Conservation (phyloP, 176 grass and related monocot species). For the Zoysia pacifica region DNA sequence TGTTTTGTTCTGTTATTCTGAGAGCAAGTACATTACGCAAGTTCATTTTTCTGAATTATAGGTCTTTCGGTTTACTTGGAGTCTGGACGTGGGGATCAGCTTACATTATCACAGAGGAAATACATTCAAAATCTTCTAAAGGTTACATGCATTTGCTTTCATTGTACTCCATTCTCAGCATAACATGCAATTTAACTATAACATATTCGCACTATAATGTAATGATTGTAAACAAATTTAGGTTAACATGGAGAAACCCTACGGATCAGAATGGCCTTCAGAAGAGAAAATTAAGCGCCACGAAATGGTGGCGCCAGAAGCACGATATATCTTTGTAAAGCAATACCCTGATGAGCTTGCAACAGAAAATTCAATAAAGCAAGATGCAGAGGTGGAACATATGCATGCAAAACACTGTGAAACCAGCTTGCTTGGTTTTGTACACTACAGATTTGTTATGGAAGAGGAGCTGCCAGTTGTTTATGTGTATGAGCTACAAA, state of each 20-base stretch:
- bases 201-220: constrained; percentile 15
- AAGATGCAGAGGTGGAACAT: constrained; percentile 27
- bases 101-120: constrained; percentile 54
- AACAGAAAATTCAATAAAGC: constrained; percentile 1
- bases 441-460: constrained; percentile 78
- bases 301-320: constrained; percentile 73
- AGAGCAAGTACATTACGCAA: background rate
- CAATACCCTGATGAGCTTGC: constrained; percentile 33
- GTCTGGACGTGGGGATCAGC: constrained; percentile 58
- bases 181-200: background rate
- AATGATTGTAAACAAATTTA: constrained; percentile 28
- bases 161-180: background rate
- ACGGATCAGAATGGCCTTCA: constrained; percentile 73
- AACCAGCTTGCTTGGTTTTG: constrained; percentile 69
- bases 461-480: constrained; percentile 80
- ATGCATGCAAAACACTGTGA: constrained; percentile 7
- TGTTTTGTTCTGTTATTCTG: background rate
- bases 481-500: constrained; percentile 95
- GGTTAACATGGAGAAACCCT: constrained; percentile 76
- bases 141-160: constrained; percentile 36
- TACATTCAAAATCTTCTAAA: constrained; percentile 86
- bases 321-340: constrained; percentile 58
- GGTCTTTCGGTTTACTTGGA: constrained; percentile 72
- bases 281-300: constrained; percentile 87
- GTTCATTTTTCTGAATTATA: constrained; percentile 37